Conservation (phyloP, 495 filamentous ascomycete genomes). For the Collariella sp. region DNA sequence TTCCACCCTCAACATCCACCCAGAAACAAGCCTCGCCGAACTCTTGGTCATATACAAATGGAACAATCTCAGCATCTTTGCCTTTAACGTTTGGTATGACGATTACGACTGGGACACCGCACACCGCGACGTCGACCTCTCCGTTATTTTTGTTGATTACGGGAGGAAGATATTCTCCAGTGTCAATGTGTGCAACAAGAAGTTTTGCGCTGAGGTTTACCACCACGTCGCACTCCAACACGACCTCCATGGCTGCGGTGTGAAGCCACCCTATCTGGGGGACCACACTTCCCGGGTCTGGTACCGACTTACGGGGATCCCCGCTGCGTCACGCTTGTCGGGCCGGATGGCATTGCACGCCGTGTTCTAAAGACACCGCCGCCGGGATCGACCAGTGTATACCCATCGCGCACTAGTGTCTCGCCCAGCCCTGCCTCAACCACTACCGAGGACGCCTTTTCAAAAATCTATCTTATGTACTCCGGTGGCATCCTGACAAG, state of each 20-base stretch:
- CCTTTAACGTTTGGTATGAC: not conserved
- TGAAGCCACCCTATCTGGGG: not conserved
- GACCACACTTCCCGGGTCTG: not conserved
- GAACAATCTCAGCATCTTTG: not conserved
- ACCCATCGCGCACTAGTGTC: too few relatives aligned
- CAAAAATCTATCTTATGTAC: too few relatives aligned
- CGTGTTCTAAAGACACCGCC: not conserved
- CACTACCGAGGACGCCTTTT: too few relatives aligned
- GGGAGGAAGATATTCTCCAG: not conserved
- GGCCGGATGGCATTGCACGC: not conserved
- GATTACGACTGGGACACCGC: not conserved
- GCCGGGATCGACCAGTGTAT: not conserved
- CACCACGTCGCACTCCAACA: not conserved
- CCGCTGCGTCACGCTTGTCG: not conserved
- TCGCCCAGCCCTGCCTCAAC: too few relatives aligned
- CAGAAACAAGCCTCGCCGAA: not conserved
- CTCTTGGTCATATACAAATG: not conserved
- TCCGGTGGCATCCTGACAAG: too few relatives aligned
- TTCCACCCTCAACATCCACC: not conserved
- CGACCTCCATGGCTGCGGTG: not conserved
- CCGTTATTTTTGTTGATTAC: not conserved
- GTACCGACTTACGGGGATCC: not conserved
- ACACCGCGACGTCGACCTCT: not conserved
- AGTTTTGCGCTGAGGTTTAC: not conserved
- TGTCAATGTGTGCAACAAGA: not conserved